These are phyloP conservation scores for Aspergillus hortae DNA, from an alignment of 2,329 filamentous ascomycete species.

Conservation along the genomic window DNA sequence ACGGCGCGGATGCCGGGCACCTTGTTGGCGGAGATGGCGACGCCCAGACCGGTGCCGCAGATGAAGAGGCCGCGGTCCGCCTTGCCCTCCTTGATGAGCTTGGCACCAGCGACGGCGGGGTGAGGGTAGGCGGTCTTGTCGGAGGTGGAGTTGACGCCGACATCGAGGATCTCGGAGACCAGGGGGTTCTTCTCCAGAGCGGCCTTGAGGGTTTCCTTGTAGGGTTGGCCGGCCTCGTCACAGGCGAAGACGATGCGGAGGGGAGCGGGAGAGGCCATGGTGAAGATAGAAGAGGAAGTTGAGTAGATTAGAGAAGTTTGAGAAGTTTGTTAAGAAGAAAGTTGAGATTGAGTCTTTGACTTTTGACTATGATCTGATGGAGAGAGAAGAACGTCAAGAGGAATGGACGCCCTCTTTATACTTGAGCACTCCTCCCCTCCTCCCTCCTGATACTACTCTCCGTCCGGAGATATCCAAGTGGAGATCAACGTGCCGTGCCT, in stretches of 20 bases:
- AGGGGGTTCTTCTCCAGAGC: conserved; percentile 66
- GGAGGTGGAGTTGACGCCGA: conserved; percentile 62
- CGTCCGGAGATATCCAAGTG: too few relatives aligned
- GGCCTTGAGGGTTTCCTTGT: conserved; percentile 74
- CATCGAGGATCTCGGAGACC: conserved; percentile 67
- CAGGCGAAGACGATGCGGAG: conserved; percentile 62
- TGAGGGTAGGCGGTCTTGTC: conserved; percentile 83
- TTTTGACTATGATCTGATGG: neutral
- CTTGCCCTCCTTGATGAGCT: conserved; percentile 46
- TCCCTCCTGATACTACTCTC: neutral
- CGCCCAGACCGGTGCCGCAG: conserved; percentile 82
- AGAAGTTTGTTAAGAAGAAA: neutral
- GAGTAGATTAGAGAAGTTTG: conserved; percentile 1
- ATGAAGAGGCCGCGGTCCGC: conserved; percentile 74
- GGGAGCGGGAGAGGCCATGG: conserved; percentile 33
- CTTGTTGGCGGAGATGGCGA: conserved; percentile 88
- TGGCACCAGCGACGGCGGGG: conserved; percentile 69
- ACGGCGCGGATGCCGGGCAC: conserved; percentile 81
- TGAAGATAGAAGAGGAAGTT: conserved; percentile 6
- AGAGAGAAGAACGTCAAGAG: neutral
- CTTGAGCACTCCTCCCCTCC: neutral
- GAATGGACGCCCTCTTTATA: conserved; percentile 4
- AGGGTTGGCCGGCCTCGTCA: conserved; percentile 70
- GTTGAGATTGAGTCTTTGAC: neutral
- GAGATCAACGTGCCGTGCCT: too few relatives aligned